Evolutionary conservation across 345 rosid species (phyloP).

Genomic region (Aquilaria yunnanensis): DNA sequence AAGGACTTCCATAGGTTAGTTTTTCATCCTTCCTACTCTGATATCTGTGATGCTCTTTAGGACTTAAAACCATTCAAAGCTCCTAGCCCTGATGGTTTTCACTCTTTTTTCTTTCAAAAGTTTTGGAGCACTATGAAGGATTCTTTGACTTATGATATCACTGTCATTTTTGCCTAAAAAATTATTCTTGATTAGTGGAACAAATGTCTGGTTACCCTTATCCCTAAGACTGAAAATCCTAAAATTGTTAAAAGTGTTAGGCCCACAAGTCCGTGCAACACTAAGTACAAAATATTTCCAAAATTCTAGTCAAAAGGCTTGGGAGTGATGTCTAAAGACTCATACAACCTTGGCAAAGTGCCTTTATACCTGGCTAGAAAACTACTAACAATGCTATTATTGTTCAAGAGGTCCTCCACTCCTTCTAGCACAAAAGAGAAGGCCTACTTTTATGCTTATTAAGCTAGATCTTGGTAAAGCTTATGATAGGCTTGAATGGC

Average conservation of each 20-base stretch:
- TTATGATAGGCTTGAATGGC: not conserved
- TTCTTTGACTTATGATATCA: accelerated
- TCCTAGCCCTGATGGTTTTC: not conserved
- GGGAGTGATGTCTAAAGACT: not conserved
- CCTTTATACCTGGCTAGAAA: not conserved
- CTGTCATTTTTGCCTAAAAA: not conserved
- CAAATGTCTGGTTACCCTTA: not conserved
- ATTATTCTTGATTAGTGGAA: not conserved
- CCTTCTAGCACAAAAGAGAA: not conserved
- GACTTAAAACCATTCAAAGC: not conserved
- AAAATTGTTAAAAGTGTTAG: not conserved
- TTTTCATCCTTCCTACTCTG: not conserved
- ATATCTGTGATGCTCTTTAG: not conserved
- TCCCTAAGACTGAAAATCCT: not conserved
- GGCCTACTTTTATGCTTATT: not conserved
- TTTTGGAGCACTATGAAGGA: not conserved
- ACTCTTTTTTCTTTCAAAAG: not conserved
- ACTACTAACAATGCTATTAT: not conserved
- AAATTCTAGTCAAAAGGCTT: not conserved
- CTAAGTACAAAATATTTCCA: not conserved
- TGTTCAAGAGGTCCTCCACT: not conserved
- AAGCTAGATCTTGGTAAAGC: not conserved
- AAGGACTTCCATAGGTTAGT: not conserved
- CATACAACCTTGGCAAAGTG: not conserved
- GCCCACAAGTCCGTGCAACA: not conserved